A percentile compares a stretch with the other conserved stretches of the same genome.
These are phyloP conservation scores for Metarhizium guizhouense DNA, from an alignment of 2,329 filamentous ascomycete species.

Conservation along the genomic window DNA sequence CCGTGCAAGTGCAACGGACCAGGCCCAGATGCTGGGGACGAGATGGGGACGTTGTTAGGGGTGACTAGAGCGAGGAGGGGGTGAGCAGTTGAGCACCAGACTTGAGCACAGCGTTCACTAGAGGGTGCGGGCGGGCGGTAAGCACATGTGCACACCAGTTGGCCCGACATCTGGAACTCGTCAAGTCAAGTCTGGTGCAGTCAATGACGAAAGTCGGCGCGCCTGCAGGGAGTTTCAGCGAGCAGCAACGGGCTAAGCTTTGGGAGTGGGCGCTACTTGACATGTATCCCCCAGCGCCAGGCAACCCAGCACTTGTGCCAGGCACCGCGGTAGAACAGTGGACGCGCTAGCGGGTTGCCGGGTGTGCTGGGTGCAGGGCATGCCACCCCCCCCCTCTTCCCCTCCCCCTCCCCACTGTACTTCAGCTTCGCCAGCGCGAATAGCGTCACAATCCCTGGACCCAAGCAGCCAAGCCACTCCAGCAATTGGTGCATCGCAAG, in stretches of 20 bases:
- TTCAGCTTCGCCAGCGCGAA: slow-evolving; percentile 1
- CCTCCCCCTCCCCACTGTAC: not conserved
- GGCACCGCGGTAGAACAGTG: not conserved
- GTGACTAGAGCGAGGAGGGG: slow-evolving; percentile 12
- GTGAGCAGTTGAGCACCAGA: not conserved
- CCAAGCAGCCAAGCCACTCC: not conserved
- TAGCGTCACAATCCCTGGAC: not conserved
- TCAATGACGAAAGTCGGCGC: too few relatives aligned
- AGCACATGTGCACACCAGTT: not conserved
- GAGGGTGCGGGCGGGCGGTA: not conserved
- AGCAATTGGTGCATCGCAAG: not conserved
- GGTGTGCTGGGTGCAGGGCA: not conserved
- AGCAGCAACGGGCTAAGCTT: too few relatives aligned
- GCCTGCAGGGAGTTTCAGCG: too few relatives aligned
- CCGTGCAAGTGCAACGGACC: slow-evolving; percentile 13
- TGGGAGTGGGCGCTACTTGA: too few relatives aligned
- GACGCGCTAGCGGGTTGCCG: not conserved
- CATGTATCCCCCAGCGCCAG: not conserved
- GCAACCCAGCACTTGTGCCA: too few relatives aligned
- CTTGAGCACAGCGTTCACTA: not conserved
- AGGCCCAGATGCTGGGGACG: slow-evolving; percentile 16
- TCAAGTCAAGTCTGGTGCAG: too few relatives aligned
- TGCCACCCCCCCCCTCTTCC: not conserved
- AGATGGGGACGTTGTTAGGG: slow-evolving; percentile 22
- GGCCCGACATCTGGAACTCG: too few relatives aligned